phyloP scores from a whole-genome alignment of 2,329 filamentous ascomycete species.

The Blastomyces percursus region DNA sequence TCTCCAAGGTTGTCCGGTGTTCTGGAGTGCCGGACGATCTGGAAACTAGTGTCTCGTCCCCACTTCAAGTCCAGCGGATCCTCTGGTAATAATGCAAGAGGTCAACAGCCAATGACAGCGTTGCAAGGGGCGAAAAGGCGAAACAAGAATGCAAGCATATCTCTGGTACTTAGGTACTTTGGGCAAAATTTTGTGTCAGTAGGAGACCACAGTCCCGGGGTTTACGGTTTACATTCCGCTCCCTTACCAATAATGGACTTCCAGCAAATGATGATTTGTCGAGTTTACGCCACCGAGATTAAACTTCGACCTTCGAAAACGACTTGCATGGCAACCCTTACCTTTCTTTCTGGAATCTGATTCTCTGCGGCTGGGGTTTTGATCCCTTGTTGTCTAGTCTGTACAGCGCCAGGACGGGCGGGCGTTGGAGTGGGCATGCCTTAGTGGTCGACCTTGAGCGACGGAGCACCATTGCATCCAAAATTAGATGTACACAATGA shows the following conservation, averaged over 20 bases:
- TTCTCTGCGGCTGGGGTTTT: no score
- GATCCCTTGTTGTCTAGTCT: no score
- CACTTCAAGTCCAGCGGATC: neutral
- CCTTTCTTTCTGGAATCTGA: neutral
- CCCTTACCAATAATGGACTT: neutral
- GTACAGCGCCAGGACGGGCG: no score
- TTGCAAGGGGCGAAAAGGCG: neutral
- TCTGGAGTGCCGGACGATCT: conserved; percentile 1
- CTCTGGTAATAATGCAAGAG: neutral
- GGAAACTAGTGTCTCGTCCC: neutral
- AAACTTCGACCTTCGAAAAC: neutral
- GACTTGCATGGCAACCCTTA: neutral
- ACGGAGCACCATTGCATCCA: no score
- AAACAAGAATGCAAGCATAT: no score
- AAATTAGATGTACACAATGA: no score
- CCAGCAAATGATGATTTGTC: neutral
- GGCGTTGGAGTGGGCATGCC: no score
- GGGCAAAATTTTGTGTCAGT: no score
- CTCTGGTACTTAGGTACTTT: no score
- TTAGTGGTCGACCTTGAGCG: no score
- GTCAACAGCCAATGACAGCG: neutral
- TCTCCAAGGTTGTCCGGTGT: neutral
- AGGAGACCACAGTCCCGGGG: neutral
- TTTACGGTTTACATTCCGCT: neutral
- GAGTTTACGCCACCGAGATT: neutral